Evolutionary conservation across 2,329 filamentous ascomycete species (phyloP).

Genomic region (Epichloe amarillans): DNA sequence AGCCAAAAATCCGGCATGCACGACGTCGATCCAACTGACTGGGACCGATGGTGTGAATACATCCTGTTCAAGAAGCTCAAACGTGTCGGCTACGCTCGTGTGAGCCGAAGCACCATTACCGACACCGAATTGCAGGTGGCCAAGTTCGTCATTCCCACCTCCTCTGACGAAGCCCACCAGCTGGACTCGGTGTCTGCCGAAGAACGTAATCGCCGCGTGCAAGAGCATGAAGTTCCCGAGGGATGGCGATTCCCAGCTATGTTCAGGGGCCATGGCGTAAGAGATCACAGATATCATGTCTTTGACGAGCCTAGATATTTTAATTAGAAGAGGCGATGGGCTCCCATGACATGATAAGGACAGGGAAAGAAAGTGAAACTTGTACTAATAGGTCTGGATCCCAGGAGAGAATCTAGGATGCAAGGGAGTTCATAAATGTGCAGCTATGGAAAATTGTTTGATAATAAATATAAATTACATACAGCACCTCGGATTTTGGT

Average conservation of each 20-base stretch:
- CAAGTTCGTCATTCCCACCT: conserved; percentile 73
- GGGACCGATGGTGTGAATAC: conserved; percentile 99
- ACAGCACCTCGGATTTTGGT: no score
- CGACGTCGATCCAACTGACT: conserved; percentile 83
- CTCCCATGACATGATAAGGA: neutral
- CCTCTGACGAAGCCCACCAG: conserved; percentile 37
- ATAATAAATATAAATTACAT: no score
- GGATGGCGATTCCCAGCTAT: conserved; percentile 72
- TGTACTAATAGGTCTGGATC: neutral
- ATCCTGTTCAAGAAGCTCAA: conserved; percentile 86
- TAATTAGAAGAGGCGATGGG: conserved; percentile 14
- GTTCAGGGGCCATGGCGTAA: conserved; percentile 74
- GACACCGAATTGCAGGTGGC: conserved; percentile 95
- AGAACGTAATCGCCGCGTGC: conserved; percentile 42
- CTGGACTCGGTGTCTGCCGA: conserved; percentile 32
- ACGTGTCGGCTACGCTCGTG: conserved; percentile 76
- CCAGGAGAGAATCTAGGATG: no score
- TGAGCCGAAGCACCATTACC: conserved; percentile 82
- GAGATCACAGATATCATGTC: conserved; percentile 87
- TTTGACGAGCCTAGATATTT: conserved; percentile 82
- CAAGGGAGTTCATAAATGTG: no score
- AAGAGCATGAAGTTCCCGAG: conserved; percentile 61
- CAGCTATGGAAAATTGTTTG: neutral
- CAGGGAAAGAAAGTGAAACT: neutral
- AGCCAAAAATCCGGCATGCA: conserved; percentile 79